A percentile compares a stretch with the other conserved stretches of the same genome.
Evolutionary conservation across 2,329 filamentous ascomycete species (phyloP).

Genomic region (Ophiostoma australiae): DNA sequence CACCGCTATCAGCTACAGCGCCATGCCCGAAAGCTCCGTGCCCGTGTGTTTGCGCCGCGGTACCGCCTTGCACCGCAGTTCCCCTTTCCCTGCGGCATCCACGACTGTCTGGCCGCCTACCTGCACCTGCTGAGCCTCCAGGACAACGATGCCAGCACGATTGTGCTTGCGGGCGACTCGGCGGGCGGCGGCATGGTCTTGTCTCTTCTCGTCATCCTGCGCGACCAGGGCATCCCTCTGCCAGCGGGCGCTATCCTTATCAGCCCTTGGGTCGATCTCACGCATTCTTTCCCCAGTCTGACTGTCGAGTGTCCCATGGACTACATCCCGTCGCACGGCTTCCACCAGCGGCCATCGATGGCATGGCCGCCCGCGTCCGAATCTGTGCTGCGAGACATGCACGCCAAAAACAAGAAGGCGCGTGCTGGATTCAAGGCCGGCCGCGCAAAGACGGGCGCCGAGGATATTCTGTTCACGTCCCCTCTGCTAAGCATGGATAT

Average conservation of each 20-base stretch:
- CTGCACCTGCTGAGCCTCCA: conserved; percentile 73
- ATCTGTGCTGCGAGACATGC: conserved; percentile 57
- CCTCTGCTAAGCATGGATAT: background rate
- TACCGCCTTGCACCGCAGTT: conserved; percentile 91
- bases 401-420: conserved; percentile 41
- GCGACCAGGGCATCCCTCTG: conserved; percentile 76
- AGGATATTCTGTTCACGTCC: background rate
- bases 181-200: conserved; percentile 89
- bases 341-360: conserved; percentile 81
- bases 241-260: conserved; percentile 88
- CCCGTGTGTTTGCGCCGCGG: conserved; percentile 76
- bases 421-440: conserved; percentile 35
- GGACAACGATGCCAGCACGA: conserved; percentile 61
- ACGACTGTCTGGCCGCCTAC: conserved; percentile 86
- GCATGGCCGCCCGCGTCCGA: conserved; percentile 91
- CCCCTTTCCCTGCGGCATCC: conserved; percentile 87
- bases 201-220: conserved; percentile 70
- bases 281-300: conserved; percentile 93
- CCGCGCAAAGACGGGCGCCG: background rate
- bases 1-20: conserved; percentile 98
- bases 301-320: conserved; percentile 66
- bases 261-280: conserved; percentile 93
- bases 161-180: conserved; percentile 86
- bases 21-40: conserved; percentile 89
- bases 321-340: conserved; percentile 83